A percentile compares a stretch with the other conserved stretches of the same genome.
Conservation (phyloP, 352 stramenopile species). For the Globisporangium cystogenes region DNA sequence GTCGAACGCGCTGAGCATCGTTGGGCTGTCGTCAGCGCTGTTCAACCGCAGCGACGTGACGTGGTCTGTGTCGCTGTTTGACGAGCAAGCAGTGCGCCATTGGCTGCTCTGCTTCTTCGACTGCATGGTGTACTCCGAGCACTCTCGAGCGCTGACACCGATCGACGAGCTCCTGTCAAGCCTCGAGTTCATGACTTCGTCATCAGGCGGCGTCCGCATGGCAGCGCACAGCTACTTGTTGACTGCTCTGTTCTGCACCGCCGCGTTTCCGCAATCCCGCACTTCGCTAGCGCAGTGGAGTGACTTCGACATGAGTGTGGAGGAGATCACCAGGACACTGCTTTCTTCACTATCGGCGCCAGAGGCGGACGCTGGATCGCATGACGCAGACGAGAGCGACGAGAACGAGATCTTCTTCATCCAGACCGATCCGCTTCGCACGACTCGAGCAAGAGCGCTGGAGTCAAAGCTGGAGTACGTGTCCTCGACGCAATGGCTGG, state of each 20-base stretch:
- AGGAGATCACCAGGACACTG: constrained; percentile 5
- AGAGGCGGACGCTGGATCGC: neutral
- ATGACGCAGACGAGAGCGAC: neutral
- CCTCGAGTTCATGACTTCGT: constrained; percentile 7
- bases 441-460: neutral
- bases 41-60: constrained; percentile 7
- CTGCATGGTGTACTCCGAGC: constrained; percentile 15
- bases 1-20: constrained; percentile 15
- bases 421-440: neutral
- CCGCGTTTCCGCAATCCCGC: constrained; percentile 19
- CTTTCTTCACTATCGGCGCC: neutral
- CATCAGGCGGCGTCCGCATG: constrained; percentile 1
- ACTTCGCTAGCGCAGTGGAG: constrained; percentile 8
- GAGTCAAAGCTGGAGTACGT: constrained; percentile 2
- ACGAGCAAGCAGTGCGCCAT: constrained; percentile 9
- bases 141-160: constrained; percentile 22
- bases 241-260: constrained; percentile 31
- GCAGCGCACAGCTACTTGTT: constrained; percentile 28
- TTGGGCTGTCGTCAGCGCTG: constrained; percentile 4
- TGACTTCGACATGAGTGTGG: constrained; percentile 5
- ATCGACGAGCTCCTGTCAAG: constrained; percentile 16
- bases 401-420: constrained; percentile 8
- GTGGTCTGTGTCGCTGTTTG: constrained; percentile 14
- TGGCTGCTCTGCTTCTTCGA: constrained; percentile 19
- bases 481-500: neutral